Percentiles rank a stretch among this genome's conserved stretches.
Evolutionary conservation across 1,284 basidiomycete genomes (phyloP).

Genomic region (Pseudozyma thailandica): DNA sequence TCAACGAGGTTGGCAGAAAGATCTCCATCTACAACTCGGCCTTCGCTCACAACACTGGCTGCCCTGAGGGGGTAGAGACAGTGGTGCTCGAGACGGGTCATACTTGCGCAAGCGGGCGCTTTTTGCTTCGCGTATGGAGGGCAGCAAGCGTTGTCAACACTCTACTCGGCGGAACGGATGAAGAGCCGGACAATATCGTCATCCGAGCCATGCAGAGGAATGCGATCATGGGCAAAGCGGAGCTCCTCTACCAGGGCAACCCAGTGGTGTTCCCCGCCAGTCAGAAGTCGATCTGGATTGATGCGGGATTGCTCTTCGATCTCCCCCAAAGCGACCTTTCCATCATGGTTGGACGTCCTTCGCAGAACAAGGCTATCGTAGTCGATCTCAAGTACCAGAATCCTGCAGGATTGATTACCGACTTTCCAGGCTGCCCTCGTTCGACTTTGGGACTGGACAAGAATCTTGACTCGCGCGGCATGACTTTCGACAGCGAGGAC

Average conservation of each 20-base stretch:
- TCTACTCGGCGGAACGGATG: background rate
- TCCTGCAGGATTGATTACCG: background rate
- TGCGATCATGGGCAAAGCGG: background rate
- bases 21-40: constrained; percentile 1
- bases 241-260: background rate
- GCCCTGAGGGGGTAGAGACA: background rate
- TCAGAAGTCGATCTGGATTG: constrained; percentile 10
- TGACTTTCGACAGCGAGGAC: constrained; percentile 6
- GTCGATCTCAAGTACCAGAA: constrained; percentile 2
- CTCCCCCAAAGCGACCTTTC: constrained; percentile 9
- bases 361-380: constrained; percentile 1
- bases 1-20: constrained; percentile 8
- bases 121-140: constrained; percentile 16
- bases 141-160: background rate
- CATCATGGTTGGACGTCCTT: constrained; percentile 7
- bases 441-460: background rate
- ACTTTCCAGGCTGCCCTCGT: constrained; percentile 8
- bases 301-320: constrained; percentile 5
- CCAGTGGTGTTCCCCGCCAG: background rate
- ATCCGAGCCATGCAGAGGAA: background rate
- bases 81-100: constrained; percentile 4
- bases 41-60: background rate
- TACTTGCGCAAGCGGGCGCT: background rate
- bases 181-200: background rate
- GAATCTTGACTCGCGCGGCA: background rate